Base-by-base conservation (phyloP, 1,284 basidiomycete species). In the Kwoniella shivajii region DNA sequence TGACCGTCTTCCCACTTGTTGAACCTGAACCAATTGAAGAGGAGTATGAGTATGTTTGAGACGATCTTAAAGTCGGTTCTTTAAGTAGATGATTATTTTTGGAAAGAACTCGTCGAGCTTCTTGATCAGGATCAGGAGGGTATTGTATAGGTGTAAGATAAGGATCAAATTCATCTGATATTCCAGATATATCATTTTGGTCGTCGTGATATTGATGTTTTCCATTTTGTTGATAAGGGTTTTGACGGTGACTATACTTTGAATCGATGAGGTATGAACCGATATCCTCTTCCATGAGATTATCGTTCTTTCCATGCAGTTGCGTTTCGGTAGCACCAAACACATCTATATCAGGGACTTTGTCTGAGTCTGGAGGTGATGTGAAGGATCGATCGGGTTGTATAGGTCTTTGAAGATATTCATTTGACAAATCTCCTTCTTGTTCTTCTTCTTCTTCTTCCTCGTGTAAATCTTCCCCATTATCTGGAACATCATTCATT, bases 1-100 rank as follows among this genome's bases (percentile, higher is more conserved):
- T 47, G 13, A 73, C 67, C 1, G 71, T 72, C 24, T 56, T 63
- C 6, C 53, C 24, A 38, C 52, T 52, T 26, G 38, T 36, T 22
- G 43, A 31, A 14, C 18, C 33, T 11, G 20, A 34, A 20, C 20
- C 27, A 20, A 26, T 49, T 14, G 16, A 26, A 10, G 48, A 38
- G 4, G 26, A 29, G 6, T 34, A 20, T 26, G 7, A 22, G n/a
- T 20, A 31, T 30, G 26, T 30, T 10, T 14, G 20, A 33, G 26
- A 14, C 4, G 44, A 47, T 26, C 4, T 30, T 29, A 29, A 47
- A 47, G 6, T 41, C 22, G 6, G n/a, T 7, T n/a, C n/a, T n/a
- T n/a, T n/a, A n/a, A n/a, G n/a, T n/a, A 14, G 31, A 48, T 14
- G 42, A 48, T 24, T 48, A n/a, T n/a, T n/a, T n/a, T n/a, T n/a